Percentiles rank a stretch among this genome's conserved stretches.
These are phyloP conservation scores for Malassezia yamatoensis DNA, from an alignment of 1,284 basidiomycete species.

Conservation along the genomic window DNA sequence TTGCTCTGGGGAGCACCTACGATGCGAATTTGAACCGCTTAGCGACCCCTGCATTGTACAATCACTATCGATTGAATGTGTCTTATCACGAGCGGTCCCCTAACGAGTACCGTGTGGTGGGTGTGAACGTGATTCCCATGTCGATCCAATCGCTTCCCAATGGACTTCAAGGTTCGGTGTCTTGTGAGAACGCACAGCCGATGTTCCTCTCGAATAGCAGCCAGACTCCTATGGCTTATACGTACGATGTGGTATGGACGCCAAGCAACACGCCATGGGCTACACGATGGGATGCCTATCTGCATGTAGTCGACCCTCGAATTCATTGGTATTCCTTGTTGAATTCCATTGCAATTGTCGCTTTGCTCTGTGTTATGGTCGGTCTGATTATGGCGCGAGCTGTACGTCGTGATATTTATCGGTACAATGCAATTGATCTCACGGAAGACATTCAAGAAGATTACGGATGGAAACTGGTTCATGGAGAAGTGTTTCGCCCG, in stretches of 20 bases:
- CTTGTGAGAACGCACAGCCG: slow-evolving; percentile 25
- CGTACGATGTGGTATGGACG: slow-evolving; percentile 81
- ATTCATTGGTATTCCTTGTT: slow-evolving; percentile 75
- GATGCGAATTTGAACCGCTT: slow-evolving; percentile 48
- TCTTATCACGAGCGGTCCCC: slow-evolving; percentile 40
- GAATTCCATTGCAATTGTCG: slow-evolving; percentile 63
- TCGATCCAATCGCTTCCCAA: slow-evolving; percentile 28
- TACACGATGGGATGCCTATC: slow-evolving; percentile 89
- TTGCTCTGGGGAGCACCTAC: slow-evolving; percentile 44
- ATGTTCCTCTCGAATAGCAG: slow-evolving; percentile 52
- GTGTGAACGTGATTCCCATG: slow-evolving; percentile 38
- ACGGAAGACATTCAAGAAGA: slow-evolving; percentile 94
- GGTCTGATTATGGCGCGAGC: slow-evolving; percentile 77
- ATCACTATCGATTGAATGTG: slow-evolving; percentile 44
- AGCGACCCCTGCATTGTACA: slow-evolving; percentile 38
- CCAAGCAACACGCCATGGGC: slow-evolving; percentile 66
- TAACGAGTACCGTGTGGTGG: slow-evolving; percentile 42
- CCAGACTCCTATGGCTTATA: slow-evolving; percentile 68
- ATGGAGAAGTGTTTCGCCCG: slow-evolving; percentile 87
- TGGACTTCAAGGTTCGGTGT: slow-evolving; percentile 1
- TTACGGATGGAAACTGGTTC: slow-evolving; percentile 94
- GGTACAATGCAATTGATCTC: slow-evolving; percentile 91
- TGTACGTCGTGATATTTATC: slow-evolving; percentile 78
- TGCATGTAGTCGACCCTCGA: slow-evolving; percentile 38
- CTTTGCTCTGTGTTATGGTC: slow-evolving; percentile 81